These are phyloP conservation scores for Colletotrichum gloeosporioides DNA, from an alignment of 2,329 filamentous ascomycete genomes.

Conservation along the genomic window DNA sequence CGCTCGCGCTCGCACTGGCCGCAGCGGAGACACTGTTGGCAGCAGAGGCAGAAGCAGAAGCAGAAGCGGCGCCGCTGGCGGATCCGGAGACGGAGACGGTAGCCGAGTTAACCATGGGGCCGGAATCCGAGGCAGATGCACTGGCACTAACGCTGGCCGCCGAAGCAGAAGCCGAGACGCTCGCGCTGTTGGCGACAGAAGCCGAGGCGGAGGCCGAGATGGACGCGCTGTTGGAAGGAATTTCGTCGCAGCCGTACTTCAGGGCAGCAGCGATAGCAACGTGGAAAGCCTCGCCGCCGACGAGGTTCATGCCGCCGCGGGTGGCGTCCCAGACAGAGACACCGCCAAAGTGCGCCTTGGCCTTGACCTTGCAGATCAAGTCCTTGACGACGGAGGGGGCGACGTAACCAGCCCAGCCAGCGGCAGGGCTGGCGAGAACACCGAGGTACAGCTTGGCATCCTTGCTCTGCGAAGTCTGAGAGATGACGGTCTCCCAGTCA, in stretches of 20 bases:
- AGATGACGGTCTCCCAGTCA: conserved; percentile 42
- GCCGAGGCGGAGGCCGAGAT: conserved; percentile 14
- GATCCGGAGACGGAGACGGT: neutral
- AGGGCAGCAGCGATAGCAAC: conserved; percentile 41
- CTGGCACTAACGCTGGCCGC: neutral
- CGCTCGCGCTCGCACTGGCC: neutral
- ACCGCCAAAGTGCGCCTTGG: conserved; percentile 46
- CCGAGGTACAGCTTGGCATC: conserved; percentile 52
- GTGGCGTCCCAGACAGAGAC: conserved; percentile 52
- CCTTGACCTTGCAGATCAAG: conserved; percentile 44
- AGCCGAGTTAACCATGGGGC: neutral
- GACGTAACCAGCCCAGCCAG: conserved; percentile 40
- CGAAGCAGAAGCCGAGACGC: neutral
- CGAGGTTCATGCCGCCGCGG: conserved; percentile 34
- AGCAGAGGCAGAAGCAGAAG: neutral
- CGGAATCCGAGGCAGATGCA: neutral
- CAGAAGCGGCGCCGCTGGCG: neutral
- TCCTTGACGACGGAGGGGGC: conserved; percentile 34
- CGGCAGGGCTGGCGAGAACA: conserved; percentile 36
- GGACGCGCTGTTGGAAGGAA: conserved; percentile 28
- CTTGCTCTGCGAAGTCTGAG: conserved; percentile 37
- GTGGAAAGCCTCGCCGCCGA: conserved; percentile 40
- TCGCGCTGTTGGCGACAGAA: conserved; percentile 12
- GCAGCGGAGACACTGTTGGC: neutral
- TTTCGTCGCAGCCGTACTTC: conserved; percentile 37